These are phyloP conservation scores for Eimeria sp. DNA, from an alignment of 169 alveolate genomes.

Conservation along the genomic window DNA sequence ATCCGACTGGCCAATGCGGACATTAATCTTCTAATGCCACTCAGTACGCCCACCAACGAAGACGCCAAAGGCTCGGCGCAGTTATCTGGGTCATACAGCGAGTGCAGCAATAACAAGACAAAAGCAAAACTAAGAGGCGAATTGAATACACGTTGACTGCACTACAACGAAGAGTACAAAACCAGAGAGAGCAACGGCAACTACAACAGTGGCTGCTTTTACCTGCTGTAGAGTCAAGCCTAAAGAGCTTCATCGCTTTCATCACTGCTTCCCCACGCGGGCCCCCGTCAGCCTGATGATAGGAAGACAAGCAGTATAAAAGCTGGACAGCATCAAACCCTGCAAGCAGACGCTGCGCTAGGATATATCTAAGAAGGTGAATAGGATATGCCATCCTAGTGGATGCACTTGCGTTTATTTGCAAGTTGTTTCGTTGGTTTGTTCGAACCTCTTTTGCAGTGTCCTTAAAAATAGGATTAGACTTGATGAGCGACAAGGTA, in stretches of 20 bases:
- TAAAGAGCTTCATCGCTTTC: slow-evolving; percentile 27
- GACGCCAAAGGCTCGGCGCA: slow-evolving; percentile 32
- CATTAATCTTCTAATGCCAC: not conserved
- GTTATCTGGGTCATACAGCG: not conserved
- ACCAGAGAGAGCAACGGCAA: not conserved
- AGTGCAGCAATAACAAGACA: not conserved
- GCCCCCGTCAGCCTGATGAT: slow-evolving; percentile 9
- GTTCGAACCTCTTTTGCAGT: not conserved
- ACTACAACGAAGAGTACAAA: too few relatives aligned
- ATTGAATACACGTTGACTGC: not conserved
- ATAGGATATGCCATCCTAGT: not conserved
- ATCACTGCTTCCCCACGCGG: slow-evolving; percentile 10
- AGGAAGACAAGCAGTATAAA: not conserved
- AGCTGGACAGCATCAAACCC: not conserved
- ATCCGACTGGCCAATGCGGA: slow-evolving; percentile 34
- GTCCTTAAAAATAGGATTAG: not conserved
- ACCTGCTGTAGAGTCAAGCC: slow-evolving; percentile 25
- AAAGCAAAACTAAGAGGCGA: not conserved
- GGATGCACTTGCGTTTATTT: not conserved
- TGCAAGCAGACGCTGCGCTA: not conserved
- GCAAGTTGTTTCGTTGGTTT: not conserved
- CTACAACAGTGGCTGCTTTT: not conserved
- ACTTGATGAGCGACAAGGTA: not conserved
- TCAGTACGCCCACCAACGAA: slow-evolving; percentile 7
- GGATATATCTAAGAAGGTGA: not conserved